Evolutionary conservation across 2,329 filamentous ascomycete species (phyloP).

Genomic region (Escovopsis sp.): DNA sequence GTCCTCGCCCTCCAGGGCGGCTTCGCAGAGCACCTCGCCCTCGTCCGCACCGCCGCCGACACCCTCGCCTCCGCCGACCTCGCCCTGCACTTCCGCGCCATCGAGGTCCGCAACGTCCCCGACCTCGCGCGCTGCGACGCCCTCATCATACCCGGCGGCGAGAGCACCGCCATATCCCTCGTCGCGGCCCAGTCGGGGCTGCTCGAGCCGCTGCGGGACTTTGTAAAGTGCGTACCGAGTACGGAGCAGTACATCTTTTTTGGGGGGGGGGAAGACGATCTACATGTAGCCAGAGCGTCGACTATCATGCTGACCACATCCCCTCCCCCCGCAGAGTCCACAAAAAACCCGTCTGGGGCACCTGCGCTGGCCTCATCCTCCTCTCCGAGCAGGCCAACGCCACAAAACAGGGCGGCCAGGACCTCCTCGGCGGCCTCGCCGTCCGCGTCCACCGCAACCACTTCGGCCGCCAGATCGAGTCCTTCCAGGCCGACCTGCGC

Average conservation of each 20-base stretch:
- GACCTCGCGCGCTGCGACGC: constrained; percentile 64
- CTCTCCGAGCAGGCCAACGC: constrained; percentile 77
- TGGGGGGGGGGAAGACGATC: too few relatives aligned
- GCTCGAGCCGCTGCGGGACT: constrained; percentile 70
- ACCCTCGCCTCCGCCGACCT: constrained; percentile 11
- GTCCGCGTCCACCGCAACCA: constrained; percentile 89
- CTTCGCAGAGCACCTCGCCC: constrained; percentile 72
- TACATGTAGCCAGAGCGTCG: background rate
- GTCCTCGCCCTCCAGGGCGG: constrained; percentile 76
- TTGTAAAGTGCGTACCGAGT: constrained; percentile 58
- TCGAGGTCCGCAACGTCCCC: constrained; percentile 62
- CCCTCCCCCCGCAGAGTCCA: constrained; percentile 38
- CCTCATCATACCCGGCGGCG: constrained; percentile 81
- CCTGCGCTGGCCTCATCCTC: constrained; percentile 85
- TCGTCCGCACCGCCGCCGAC: constrained; percentile 54
- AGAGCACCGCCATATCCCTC: constrained; percentile 85
- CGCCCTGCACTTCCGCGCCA: constrained; percentile 38
- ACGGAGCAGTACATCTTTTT: too few relatives aligned
- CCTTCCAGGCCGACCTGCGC: constrained; percentile 62
- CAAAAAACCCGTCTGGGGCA: constrained; percentile 83
- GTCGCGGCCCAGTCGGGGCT: constrained; percentile 70
- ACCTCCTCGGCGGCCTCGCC: constrained; percentile 80
- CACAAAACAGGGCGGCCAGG: constrained; percentile 81
- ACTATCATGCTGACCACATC: background rate
- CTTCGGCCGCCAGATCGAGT: constrained; percentile 86